These are phyloP conservation scores for Haberlea rhodopensis DNA, from an alignment of 257 asterid species.

Conservation along the genomic window DNA sequence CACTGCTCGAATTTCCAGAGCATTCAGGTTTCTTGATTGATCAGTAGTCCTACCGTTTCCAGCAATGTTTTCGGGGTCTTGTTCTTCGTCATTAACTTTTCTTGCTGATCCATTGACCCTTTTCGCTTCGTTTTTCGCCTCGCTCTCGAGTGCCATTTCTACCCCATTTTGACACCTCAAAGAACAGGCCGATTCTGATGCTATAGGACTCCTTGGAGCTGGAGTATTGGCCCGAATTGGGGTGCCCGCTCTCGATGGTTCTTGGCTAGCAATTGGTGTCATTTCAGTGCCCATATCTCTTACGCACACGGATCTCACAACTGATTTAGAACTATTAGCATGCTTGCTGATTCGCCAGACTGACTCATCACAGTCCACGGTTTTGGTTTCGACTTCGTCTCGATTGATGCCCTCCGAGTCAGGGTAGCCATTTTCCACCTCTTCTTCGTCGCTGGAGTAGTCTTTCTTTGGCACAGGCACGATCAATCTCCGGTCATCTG, in stretches of 20 bases:
- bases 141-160: too few species aligned
- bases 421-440: conserved; percentile 82
- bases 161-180: too few species aligned
- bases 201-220: too few species aligned
- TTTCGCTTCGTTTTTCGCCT: too few species aligned
- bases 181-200: too few species aligned
- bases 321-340: too few species aligned
- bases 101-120: conserved; percentile 31
- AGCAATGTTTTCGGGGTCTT: conserved; percentile 24
- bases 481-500: conserved; percentile 81
- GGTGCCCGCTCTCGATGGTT: conserved; percentile 86
- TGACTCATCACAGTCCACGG: too few species aligned
- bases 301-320: too few species aligned
- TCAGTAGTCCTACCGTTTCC: conserved; percentile 30
- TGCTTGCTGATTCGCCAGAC: too few species aligned
- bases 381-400: conserved; percentile 58
- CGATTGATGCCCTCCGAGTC: conserved; percentile 28
- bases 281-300: too few species aligned
- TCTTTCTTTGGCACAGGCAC: conserved; percentile 56
- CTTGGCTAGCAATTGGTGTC: conserved; percentile 77
- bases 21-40: conserved; percentile 37
- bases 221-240: conserved; percentile 65
- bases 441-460: conserved; percentile 53
- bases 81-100: conserved; percentile 38
- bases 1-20: conserved; percentile 70